Base-by-base conservation (phyloP, 2,329 filamentous ascomycete genomes). In the Ascochyta clinopodiicola region DNA sequence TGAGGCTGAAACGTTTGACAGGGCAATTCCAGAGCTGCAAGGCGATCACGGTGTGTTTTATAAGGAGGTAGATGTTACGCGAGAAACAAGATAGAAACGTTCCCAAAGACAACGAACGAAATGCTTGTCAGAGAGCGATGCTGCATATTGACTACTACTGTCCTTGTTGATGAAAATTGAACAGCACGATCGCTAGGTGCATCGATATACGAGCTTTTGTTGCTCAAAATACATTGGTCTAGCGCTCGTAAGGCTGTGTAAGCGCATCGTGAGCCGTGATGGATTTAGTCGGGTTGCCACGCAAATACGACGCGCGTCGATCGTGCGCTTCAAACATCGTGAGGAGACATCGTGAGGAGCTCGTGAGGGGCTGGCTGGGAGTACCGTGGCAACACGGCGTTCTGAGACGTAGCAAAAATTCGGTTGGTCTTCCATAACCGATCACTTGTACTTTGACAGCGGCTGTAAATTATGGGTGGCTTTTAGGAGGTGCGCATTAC, bases 301-400 rank as follows among this genome's bases (percentile, higher is more conserved):
- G 51, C 57, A 60, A 48, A 56, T 35, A 62, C 56, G 64, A 67
- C 67, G 66, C 67, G 69, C 60, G 67, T 71, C 68, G 51, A 43
- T 43, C 40, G 24, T 51, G 47, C 43, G 25, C 39, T 55, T 56
- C 55, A 50, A 59, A 57, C 55, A 60, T 59, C 22, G 59, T 56
- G 57, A 64, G 45, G 42, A 27, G n/a, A 57, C 55, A 60, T 59
- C 22, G 59, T 56, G 57, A 64, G 45, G 42, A 27, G n/a, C 36
- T 44, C 31, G 39, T 50, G 54, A 51, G 38, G 56, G 56, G 49
- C 24, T 24, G 24, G 19, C 49, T 42, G 36, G 45, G 31, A 15
- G 37, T 44, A n/a, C 39, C 22, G 27, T 34, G 24, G 32, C 24
- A 32, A 37, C 39, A 49, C 19, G 15, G 12, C 22, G 6, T 37